phyloP scores from a whole-genome alignment of 495 filamentous ascomycete genomes.

The Xeromyces bisporus region DNA sequence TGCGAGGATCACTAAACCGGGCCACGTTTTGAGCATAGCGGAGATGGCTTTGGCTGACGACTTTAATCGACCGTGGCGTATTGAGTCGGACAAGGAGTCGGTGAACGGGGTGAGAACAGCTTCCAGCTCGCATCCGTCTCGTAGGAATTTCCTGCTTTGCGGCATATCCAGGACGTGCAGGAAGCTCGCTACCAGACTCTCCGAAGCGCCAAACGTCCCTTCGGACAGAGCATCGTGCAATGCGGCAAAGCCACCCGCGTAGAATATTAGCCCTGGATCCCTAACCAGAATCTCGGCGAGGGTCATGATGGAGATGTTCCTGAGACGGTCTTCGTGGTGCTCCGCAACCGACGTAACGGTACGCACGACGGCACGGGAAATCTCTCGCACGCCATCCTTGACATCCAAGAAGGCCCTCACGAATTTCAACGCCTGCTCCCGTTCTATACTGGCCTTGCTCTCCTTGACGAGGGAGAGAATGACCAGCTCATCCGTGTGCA shows the following conservation, averaged over 20 bases:
- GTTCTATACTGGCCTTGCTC: constrained; percentile 85
- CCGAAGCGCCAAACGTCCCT: constrained; percentile 79
- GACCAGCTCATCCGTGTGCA: constrained; percentile 85
- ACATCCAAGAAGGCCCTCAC: constrained; percentile 90
- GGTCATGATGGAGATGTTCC: constrained; percentile 80
- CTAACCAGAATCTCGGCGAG: constrained; percentile 79
- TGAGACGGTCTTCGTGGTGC: constrained; percentile 69
- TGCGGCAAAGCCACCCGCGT: constrained; percentile 64
- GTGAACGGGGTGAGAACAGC: constrained; percentile 79
- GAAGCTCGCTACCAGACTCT: constrained; percentile 69
- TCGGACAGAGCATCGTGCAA: constrained; percentile 76
- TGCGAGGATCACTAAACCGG: constrained; percentile 64
- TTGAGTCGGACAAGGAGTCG: constrained; percentile 51
- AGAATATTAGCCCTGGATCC: constrained; percentile 59
- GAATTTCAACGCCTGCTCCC: constrained; percentile 94
- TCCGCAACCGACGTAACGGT: constrained; percentile 84
- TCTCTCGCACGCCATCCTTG: constrained; percentile 76
- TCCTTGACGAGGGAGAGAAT: constrained; percentile 87
- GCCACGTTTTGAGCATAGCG: constrained; percentile 85
- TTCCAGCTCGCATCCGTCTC: constrained; percentile 64
- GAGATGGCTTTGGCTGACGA: constrained; percentile 75
- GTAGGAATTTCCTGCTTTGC: constrained; percentile 57
- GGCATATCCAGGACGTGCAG: constrained; percentile 80
- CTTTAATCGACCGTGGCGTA: constrained; percentile 57
- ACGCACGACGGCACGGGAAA: constrained; percentile 70